Conservation (phyloP, 129 eudicot genomes). For the Lonicera japonica region DNA sequence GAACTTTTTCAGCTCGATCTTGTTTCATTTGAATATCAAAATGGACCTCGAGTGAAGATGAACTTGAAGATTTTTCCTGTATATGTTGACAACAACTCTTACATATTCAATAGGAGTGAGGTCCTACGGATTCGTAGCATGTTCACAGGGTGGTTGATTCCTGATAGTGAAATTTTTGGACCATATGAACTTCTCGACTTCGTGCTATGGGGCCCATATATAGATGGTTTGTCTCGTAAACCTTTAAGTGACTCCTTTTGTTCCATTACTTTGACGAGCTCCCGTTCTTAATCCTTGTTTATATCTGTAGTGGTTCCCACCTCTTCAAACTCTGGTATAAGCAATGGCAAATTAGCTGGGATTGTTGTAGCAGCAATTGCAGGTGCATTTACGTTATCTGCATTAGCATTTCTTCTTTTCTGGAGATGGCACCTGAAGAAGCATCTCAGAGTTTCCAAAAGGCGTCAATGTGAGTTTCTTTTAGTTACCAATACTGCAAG, state of each 20-base stretch:
- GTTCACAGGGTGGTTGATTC: slow-evolving; percentile 76
- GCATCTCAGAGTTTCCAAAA: slow-evolving; percentile 36
- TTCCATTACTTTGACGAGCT: not conserved
- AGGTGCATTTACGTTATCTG: slow-evolving; percentile 62
- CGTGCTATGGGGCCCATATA: slow-evolving; percentile 51
- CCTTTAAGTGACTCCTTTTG: slow-evolving; percentile 1
- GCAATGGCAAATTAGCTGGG: slow-evolving; percentile 87
- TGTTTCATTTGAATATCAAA: slow-evolving; percentile 40
- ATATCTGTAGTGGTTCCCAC: slow-evolving; percentile 34
- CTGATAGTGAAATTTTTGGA: slow-evolving; percentile 58
- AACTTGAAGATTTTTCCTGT: slow-evolving; percentile 56
- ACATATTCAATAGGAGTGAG: slow-evolving; percentile 50
- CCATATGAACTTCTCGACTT: slow-evolving; percentile 72
- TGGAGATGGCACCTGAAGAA: slow-evolving; percentile 34
- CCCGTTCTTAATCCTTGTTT: slow-evolving; percentile 12
- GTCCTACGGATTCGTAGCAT: slow-evolving; percentile 41
- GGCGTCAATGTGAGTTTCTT: slow-evolving; percentile 45
- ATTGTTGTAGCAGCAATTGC: slow-evolving; percentile 56
- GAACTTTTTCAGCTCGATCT: slow-evolving; percentile 50
- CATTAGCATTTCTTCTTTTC: slow-evolving; percentile 47
- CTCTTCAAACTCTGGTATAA: slow-evolving; percentile 57
- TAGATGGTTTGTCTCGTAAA: slow-evolving; percentile 39
- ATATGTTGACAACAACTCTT: slow-evolving; percentile 13
- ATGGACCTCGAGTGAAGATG: slow-evolving; percentile 70
- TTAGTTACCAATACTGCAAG: slow-evolving; percentile 2